Percentiles rank a stretch among this genome's conserved stretches.
Evolutionary conservation across 2,329 filamentous ascomycete genomes (phyloP).

Genomic region (Diplodia scrobiculata): DNA sequence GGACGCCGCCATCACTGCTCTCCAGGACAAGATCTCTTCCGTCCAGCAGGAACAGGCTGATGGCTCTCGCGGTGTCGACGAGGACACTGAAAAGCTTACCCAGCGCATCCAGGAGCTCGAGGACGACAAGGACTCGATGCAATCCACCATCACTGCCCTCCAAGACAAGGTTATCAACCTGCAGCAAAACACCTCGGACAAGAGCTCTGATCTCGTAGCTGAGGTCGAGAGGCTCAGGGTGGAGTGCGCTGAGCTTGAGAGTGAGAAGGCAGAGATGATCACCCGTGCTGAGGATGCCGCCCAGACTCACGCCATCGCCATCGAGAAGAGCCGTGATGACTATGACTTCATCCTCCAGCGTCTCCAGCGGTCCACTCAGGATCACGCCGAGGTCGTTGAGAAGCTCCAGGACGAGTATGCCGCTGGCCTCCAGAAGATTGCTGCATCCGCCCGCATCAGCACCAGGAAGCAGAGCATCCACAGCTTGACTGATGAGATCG

Average conservation of each 20-base stretch:
- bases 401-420: conserved; percentile 17
- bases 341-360: conserved; percentile 21
- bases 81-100: not conserved
- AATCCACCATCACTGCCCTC: conserved; percentile 21
- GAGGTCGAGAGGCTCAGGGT: conserved; percentile 24
- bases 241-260: conserved; percentile 18
- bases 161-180: conserved; percentile 25
- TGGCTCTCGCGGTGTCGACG: conserved; percentile 1
- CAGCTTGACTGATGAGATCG: conserved; percentile 17
- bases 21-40: conserved; percentile 15
- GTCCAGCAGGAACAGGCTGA: conserved; percentile 19
- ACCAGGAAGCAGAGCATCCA: conserved; percentile 17
- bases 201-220: conserved; percentile 17
- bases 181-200: conserved; percentile 21
- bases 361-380: not conserved
- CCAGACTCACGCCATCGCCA: conserved; percentile 10
- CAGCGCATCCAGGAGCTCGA: conserved; percentile 24
- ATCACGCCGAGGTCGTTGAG: conserved; percentile 2
- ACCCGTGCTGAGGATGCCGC: conserved; percentile 9
- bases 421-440: conserved; percentile 14
- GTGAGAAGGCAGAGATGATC: conserved; percentile 19
- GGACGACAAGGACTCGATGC: conserved; percentile 22
- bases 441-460: conserved; percentile 10
- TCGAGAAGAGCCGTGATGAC: conserved; percentile 12
- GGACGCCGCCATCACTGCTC: conserved; percentile 12